A percentile compares a stretch with the other conserved stretches of the same genome.
These are phyloP conservation scores for Alternaria tenuissima DNA, from an alignment of 2,329 filamentous ascomycete species.

Conservation along the genomic window DNA sequence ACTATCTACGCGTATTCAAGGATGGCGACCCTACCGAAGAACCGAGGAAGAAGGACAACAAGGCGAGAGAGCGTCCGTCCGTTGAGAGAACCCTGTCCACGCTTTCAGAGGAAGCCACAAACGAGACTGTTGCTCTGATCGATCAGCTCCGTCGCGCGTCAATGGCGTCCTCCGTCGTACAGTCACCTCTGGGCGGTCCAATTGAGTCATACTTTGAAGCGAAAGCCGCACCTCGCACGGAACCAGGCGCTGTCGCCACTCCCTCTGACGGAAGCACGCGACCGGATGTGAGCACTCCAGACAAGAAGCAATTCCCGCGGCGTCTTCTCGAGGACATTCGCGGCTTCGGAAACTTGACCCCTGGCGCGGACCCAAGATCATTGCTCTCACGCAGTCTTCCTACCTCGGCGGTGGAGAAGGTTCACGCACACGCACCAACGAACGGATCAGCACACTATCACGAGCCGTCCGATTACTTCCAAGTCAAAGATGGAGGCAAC, in stretches of 20 bases:
- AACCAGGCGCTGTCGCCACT: conserved; percentile 10
- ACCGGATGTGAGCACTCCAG: conserved; percentile 5
- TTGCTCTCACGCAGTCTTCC: conserved; percentile 63
- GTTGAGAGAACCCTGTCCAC: conserved; percentile 40
- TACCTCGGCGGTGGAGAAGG: conserved; percentile 45
- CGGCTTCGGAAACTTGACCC: conserved; percentile 62
- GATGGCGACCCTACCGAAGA: conserved; percentile 66
- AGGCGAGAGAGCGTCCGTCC: conserved; percentile 48
- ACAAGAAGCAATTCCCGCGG: conserved; percentile 52
- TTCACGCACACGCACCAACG: conserved; percentile 33
- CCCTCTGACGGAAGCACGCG: conserved; percentile 4
- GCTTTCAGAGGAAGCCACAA: conserved; percentile 36
- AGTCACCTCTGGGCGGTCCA: conserved; percentile 33
- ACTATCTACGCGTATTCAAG: conserved; percentile 71
- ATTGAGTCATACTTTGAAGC: conserved; percentile 42
- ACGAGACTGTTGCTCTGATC: conserved; percentile 21
- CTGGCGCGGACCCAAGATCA: conserved; percentile 55
- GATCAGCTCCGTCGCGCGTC: conserved; percentile 35
- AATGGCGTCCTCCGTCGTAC: conserved; percentile 34
- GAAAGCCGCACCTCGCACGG: conserved; percentile 19
- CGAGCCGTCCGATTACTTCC: conserved; percentile 42
- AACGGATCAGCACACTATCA: conserved; percentile 27
- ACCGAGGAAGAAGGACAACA: conserved; percentile 59
- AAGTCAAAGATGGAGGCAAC: conserved; percentile 26
- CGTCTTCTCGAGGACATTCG: conserved; percentile 65